Conservation (phyloP, 176 grass and related monocot genomes). For the Coix lacrymajobi region DNA sequence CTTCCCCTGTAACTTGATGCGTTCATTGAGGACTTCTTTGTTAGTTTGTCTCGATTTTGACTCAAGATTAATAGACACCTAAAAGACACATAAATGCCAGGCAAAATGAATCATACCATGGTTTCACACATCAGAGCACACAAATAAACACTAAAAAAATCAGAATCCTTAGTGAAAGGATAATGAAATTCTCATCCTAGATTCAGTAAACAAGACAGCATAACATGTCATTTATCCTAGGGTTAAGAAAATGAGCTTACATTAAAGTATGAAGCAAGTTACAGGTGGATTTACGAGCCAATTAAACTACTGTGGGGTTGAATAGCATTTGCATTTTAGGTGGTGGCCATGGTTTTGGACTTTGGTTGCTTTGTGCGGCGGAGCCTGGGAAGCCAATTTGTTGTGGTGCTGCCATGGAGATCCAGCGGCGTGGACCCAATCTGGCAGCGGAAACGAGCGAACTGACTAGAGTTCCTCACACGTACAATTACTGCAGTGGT, state of each 20-base stretch:
- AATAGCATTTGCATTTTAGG: not conserved
- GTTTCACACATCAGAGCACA: not conserved
- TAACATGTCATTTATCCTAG: not conserved
- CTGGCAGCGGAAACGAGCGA: too few relatives aligned
- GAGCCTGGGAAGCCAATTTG: too few relatives aligned
- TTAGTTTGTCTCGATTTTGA: slow-evolving; percentile 64
- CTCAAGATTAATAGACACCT: slow-evolving; percentile 80
- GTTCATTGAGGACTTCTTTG: slow-evolving; percentile 55
- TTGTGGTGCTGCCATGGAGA: too few relatives aligned
- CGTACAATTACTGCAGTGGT: not conserved
- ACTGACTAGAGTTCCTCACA: too few relatives aligned
- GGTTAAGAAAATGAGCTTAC: not conserved
- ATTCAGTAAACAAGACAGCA: not conserved
- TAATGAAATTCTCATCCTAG: not conserved
- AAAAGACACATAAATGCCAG: not conserved
- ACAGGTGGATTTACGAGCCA: not conserved
- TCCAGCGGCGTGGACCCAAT: too few relatives aligned
- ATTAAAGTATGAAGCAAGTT: not conserved
- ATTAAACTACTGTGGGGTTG: not conserved
- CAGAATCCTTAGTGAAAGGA: not conserved
- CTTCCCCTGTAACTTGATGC: slow-evolving; percentile 48
- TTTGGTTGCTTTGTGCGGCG: not conserved
- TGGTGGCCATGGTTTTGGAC: not conserved
- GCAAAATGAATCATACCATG: not conserved
- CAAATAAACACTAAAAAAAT: not conserved